Evolutionary conservation across 2,329 filamentous ascomycete genomes (phyloP), one percentile per base, ranked within the genome.

Genomic region (Exophiala xenobiotica): DNA sequence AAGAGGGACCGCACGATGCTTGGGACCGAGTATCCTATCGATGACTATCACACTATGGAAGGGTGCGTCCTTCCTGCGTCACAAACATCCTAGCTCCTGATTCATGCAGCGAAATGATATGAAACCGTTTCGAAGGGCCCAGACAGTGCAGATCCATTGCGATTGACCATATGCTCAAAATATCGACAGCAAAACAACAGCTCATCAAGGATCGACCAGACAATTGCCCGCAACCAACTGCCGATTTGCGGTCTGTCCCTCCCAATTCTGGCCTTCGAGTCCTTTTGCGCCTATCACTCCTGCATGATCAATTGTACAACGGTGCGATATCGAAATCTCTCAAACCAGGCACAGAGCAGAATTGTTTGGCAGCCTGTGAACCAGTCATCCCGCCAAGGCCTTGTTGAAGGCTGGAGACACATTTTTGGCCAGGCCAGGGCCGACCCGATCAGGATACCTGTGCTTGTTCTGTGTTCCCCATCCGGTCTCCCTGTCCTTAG

Each of bases 331-430:
- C 24, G n/a, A n/a, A 20, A 24, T 31, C 9, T 22, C n/a, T 26
- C 23, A 41, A 48, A 39, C n/a, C 35, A 45, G 41, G 40, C 16
- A 46, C 49, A 49, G 41, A 37, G 44, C 16, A 49, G 40, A 46
- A 29, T 23, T 29, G 35, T 24, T n/a, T 33, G 24, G 40, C 35
- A 22, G 18, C 14, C 33, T 46, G 26, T 47, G 24, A 22, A 35
- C 53, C 53, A 53, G 26, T 56, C 53, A 33, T 56, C n/a, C 20
- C 49, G 46, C 53, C 49, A 52, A 49, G 53, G 12, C 11, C 19
- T 35, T 26, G 16, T 18, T 24, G 3, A 18, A 24, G 12, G 49
- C 45, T 22, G 46, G 41, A 49, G 37, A 42, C 20, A 43, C 35
- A 18, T 27, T 46, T 46, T 31, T 11, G 31, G 43, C 27, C 27